Conservation (phyloP, 148 eudicot species). For the Cornus kousa region DNA sequence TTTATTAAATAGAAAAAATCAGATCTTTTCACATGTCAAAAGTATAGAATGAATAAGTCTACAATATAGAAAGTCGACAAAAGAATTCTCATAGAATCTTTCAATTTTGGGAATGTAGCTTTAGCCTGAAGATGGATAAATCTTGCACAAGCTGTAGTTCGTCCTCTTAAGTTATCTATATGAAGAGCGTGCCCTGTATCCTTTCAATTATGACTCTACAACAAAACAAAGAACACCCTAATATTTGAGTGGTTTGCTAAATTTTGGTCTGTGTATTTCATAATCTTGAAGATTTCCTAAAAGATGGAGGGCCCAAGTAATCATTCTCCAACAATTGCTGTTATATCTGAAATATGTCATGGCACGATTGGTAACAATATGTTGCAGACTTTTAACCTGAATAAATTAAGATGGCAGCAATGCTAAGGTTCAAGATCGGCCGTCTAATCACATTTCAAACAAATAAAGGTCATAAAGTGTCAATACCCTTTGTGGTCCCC, state of each 20-base stretch:
- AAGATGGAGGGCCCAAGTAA: not conserved
- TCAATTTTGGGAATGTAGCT: not conserved
- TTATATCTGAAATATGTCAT: not conserved
- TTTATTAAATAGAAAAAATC: not conserved
- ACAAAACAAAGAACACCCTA: not conserved
- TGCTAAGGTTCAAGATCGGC: not conserved
- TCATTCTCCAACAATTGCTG: too few species aligned
- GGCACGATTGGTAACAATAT: not conserved
- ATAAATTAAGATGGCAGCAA: not conserved
- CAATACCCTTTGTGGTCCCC: too few species aligned
- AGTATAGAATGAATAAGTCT: not conserved
- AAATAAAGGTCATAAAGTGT: too few species aligned
- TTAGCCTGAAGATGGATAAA: not conserved
- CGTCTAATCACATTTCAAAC: not conserved
- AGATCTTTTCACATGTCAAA: not conserved
- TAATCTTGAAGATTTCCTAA: not conserved
- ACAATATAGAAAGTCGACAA: not conserved
- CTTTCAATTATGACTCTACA: too few species aligned
- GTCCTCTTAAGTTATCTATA: not conserved
- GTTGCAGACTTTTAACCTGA: too few species aligned
- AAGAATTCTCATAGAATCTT: too few species aligned
- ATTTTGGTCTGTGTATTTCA: not conserved
- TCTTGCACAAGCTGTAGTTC: not conserved
- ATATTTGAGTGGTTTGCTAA: not conserved
- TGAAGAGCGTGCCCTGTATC: not conserved